A percentile compares a stretch with the other conserved stretches of the same genome.
phyloP scores from a whole-genome alignment of 1,284 basidiomycete species.

The Pyrrhoderma lamaoense region DNA sequence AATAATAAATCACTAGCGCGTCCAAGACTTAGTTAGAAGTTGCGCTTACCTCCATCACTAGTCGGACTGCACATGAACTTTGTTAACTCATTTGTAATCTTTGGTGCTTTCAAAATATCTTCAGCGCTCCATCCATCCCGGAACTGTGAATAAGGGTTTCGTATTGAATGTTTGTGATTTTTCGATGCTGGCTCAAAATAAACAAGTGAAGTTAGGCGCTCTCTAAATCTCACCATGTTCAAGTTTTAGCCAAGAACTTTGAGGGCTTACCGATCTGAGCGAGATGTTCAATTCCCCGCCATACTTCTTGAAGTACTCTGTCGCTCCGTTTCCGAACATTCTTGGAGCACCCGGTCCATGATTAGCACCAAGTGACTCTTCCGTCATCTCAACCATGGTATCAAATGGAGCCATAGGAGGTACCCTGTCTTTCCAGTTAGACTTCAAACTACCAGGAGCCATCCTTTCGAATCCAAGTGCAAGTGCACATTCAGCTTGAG shows the following conservation, averaged over 20 bases:
- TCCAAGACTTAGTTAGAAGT: background rate
- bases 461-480: slow-evolving; percentile 87
- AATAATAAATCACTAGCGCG: slow-evolving; percentile 31
- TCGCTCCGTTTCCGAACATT: slow-evolving; percentile 73
- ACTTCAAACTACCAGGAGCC: slow-evolving; percentile 70
- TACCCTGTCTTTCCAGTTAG: slow-evolving; percentile 63
- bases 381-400: slow-evolving; percentile 42
- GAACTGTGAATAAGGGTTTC: slow-evolving; percentile 86
- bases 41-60: slow-evolving; percentile 21
- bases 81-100: slow-evolving; percentile 70
- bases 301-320: slow-evolving; percentile 73
- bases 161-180: slow-evolving; percentile 76
- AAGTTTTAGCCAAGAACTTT: too few species aligned
- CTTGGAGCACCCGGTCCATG: slow-evolving; percentile 66
- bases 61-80: slow-evolving; percentile 88
- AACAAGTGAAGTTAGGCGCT: background rate
- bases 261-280: slow-evolving; percentile 71
- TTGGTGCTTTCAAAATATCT: slow-evolving; percentile 57
- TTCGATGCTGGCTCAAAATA: slow-evolving; percentile 53
- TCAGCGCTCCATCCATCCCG: slow-evolving; percentile 67
- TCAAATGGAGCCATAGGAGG: slow-evolving; percentile 49
- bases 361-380: slow-evolving; percentile 49
- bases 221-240: background rate
- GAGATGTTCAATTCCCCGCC: slow-evolving; percentile 65
- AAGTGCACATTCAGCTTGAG: slow-evolving; percentile 68